phyloP scores from a whole-genome alignment of 2,329 filamentous ascomycete species.

The Colletotrichum noveboracense region DNA sequence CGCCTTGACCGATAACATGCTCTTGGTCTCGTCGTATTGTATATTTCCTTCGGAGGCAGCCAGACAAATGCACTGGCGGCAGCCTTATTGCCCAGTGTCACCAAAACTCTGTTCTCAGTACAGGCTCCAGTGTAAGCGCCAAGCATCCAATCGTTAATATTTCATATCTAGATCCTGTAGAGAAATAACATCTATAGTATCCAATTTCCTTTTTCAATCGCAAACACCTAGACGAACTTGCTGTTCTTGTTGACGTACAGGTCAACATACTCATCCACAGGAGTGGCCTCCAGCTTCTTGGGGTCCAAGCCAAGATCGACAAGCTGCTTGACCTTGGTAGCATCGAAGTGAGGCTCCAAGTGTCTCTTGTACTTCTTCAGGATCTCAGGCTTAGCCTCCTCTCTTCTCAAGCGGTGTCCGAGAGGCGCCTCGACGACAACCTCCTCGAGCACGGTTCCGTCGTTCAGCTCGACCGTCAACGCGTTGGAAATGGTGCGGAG shows the following conservation, averaged over 20 bases:
- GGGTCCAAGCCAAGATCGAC: slow-evolving; percentile 79
- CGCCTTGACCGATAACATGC: background rate
- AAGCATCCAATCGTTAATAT: background rate
- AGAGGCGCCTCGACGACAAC: slow-evolving; percentile 92
- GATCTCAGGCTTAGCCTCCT: slow-evolving; percentile 98
- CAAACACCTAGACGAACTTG: slow-evolving; percentile 53
- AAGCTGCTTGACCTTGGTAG: slow-evolving; percentile 80
- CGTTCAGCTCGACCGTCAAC: slow-evolving; percentile 91
- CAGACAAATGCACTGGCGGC: background rate
- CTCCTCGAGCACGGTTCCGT: slow-evolving; percentile 90
- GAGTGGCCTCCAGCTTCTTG: slow-evolving; percentile 77
- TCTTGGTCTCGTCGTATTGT: slow-evolving; percentile 8
- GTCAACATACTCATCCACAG: slow-evolving; percentile 94
- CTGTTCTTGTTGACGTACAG: slow-evolving; percentile 72
- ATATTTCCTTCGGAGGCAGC: background rate
- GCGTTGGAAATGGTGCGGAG: slow-evolving; percentile 98
- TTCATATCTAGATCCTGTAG: background rate
- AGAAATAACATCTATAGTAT: slow-evolving; percentile 2
- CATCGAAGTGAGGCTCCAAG: slow-evolving; percentile 80
- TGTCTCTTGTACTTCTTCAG: slow-evolving; percentile 95
- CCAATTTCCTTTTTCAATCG: background rate
- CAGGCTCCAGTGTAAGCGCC: background rate
- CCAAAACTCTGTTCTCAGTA: background rate
- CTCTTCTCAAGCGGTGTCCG: slow-evolving; percentile 86
- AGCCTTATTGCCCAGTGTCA: background rate